Evolutionary conservation across 306 rosid species (phyloP).

Genomic region (Hippophae gyantsensis): DNA sequence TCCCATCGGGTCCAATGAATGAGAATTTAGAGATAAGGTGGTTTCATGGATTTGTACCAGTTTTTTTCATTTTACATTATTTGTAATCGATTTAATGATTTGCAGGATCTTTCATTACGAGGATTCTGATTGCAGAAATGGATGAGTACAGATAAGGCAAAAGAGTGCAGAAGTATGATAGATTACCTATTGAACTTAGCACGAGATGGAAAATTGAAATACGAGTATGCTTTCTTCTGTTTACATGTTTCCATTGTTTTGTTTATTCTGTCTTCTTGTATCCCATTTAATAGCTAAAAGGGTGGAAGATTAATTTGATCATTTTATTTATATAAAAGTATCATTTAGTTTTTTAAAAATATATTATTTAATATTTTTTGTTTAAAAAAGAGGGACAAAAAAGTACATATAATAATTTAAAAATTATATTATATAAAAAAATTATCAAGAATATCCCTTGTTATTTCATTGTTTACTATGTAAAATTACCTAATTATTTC

Average conservation of each 20-base stretch:
- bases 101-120: constrained; percentile 79
- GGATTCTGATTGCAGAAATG: constrained; percentile 92
- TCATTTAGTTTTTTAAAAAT: too few species aligned
- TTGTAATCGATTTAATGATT: constrained; percentile 8
- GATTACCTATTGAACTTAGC: constrained; percentile 68
- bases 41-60: not conserved
- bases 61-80: constrained; percentile 2
- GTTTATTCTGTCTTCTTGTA: too few species aligned
- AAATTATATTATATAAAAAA: too few species aligned
- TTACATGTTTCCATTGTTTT: not conserved
- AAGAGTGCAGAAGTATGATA: constrained; percentile 60
- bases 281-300: too few species aligned
- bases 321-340: too few species aligned
- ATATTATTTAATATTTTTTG: too few species aligned
- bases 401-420: too few species aligned
- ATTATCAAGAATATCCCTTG: too few species aligned
- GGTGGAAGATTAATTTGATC: too few species aligned
- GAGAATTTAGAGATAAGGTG: not conserved
- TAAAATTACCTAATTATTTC: too few species aligned
- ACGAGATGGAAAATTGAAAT: constrained; percentile 62
- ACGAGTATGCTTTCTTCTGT: constrained; percentile 45
- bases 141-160: constrained; percentile 55
- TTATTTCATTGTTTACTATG: too few species aligned
- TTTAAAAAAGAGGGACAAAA: too few species aligned
- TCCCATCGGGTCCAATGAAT: not conserved